A percentile compares a stretch with the other conserved stretches of the same genome.
These are phyloP conservation scores for Nigrospora osmanthi DNA, from an alignment of 2,329 filamentous ascomycete species.

Conservation along the genomic window DNA sequence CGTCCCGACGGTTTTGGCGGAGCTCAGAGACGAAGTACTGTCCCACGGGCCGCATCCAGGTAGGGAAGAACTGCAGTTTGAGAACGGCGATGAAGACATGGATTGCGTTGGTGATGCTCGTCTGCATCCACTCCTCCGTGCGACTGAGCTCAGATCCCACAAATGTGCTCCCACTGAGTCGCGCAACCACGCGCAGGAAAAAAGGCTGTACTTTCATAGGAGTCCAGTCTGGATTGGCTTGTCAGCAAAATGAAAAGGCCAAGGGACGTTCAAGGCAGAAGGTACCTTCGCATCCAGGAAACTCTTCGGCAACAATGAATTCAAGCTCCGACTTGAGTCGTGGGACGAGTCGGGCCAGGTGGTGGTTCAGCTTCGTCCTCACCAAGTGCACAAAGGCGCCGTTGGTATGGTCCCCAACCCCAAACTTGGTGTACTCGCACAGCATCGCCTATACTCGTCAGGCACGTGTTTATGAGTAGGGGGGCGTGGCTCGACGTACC, in stretches of 20 bases:
- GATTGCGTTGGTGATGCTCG: constrained; percentile 40
- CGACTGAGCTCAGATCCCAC: constrained; percentile 42
- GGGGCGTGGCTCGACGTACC: constrained; percentile 16
- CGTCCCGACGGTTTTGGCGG: constrained; percentile 33
- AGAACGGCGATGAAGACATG: constrained; percentile 39
- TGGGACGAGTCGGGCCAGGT: constrained; percentile 36
- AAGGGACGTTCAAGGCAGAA: background rate
- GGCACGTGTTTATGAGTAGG: background rate
- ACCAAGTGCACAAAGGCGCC: constrained; percentile 36
- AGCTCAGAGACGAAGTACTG: constrained; percentile 39
- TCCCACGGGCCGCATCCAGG: constrained; percentile 37
- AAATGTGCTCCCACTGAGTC: constrained; percentile 45
- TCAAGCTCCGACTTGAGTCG: constrained; percentile 39
- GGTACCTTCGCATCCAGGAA: constrained; percentile 35
- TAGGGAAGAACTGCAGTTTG: constrained; percentile 43
- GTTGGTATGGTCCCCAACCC: constrained; percentile 32
- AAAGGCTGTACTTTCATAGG: constrained; percentile 44
- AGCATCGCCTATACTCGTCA: constrained; percentile 32
- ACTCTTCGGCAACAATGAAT: constrained; percentile 35
- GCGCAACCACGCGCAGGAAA: constrained; percentile 41
- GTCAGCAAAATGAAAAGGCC: background rate
- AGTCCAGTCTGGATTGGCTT: constrained; percentile 38
- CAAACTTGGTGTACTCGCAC: constrained; percentile 43
- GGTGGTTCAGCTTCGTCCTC: constrained; percentile 38
- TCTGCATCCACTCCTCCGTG: constrained; percentile 45